Percentiles rank a stretch among this genome's conserved stretches.
phyloP scores from a whole-genome alignment of 2,329 filamentous ascomycete species.

The Fusarium euwallaceae region DNA sequence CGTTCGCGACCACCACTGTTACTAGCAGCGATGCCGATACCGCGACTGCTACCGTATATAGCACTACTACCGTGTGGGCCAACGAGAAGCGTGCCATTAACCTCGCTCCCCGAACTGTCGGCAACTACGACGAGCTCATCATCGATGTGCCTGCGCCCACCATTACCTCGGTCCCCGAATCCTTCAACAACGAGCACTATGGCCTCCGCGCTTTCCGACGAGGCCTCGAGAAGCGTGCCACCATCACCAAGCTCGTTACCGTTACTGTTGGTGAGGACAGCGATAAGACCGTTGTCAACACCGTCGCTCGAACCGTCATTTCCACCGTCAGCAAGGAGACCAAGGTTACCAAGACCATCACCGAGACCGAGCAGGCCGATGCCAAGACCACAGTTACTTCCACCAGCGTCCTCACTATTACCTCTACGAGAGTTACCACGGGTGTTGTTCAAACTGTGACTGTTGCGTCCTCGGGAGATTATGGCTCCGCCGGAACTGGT shows the following conservation, averaged over 20 bases:
- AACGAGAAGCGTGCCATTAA: slow-evolving; percentile 52
- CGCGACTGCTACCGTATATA: slow-evolving; percentile 53
- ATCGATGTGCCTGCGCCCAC: slow-evolving; percentile 36
- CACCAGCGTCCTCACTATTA: slow-evolving; percentile 54
- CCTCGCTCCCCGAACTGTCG: slow-evolving; percentile 46
- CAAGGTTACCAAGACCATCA: slow-evolving; percentile 49
- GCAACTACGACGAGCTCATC: slow-evolving; percentile 23
- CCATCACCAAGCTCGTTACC: slow-evolving; percentile 50
- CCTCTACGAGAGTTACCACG: slow-evolving; percentile 51
- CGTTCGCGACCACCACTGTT: slow-evolving; percentile 54
- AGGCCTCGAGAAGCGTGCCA: slow-evolving; percentile 52
- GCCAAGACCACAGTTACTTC: slow-evolving; percentile 55
- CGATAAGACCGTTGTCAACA: slow-evolving; percentile 45
- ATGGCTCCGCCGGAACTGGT: slow-evolving; percentile 36
- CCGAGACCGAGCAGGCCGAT: slow-evolving; percentile 51
- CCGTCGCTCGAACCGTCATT: slow-evolving; percentile 50
- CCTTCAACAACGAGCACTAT: slow-evolving; percentile 28
- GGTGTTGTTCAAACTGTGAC: slow-evolving; percentile 48
- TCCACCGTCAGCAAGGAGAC: slow-evolving; percentile 49
- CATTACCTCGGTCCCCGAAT: slow-evolving; percentile 31
- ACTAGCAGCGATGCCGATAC: slow-evolving; percentile 52
- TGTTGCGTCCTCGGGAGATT: slow-evolving; percentile 43
- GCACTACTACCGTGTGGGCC: slow-evolving; percentile 51
- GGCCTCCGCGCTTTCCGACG: slow-evolving; percentile 38
- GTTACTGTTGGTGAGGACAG: slow-evolving; percentile 46